phyloP scores from a whole-genome alignment of 495 filamentous ascomycete genomes.

The Lasiosphaeris hirsuta region DNA sequence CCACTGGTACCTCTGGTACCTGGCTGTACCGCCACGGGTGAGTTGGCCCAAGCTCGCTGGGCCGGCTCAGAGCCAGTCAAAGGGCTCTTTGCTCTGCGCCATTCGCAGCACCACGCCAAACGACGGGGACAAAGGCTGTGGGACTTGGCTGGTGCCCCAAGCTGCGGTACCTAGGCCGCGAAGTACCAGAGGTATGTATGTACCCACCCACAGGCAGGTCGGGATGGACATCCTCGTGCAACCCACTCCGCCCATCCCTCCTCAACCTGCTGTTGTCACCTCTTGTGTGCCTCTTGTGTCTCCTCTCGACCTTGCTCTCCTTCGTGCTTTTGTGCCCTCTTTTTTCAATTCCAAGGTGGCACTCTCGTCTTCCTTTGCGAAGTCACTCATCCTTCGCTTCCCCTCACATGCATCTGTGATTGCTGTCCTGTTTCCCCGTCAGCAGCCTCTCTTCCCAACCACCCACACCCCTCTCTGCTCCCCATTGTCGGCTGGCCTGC shows the following conservation, averaged over 20 bases:
- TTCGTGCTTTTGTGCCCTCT: background rate
- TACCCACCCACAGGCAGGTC: background rate
- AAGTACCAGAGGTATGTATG: background rate
- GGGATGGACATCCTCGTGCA: background rate
- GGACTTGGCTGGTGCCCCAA: conserved; percentile 5
- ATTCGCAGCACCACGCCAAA: background rate
- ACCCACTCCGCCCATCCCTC: conserved; percentile 6
- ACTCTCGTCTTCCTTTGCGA: conserved; percentile 6
- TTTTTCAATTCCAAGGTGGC: background rate
- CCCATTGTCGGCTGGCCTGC: background rate
- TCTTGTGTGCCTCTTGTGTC: conserved; percentile 5
- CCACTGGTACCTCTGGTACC: conserved; percentile 25
- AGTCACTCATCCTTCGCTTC: conserved; percentile 4
- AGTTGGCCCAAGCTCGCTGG: conserved; percentile 10
- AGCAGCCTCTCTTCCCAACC: background rate
- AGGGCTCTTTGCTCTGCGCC: conserved; percentile 8
- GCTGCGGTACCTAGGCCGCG: background rate
- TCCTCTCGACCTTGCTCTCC: background rate
- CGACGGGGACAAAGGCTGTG: background rate
- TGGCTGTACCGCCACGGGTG: conserved; percentile 18
- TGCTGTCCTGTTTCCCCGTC: background rate
- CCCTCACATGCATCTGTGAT: background rate
- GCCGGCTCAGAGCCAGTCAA: conserved; percentile 16
- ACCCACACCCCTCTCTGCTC: background rate
- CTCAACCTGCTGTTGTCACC: background rate